phyloP scores from a whole-genome alignment of 2,329 filamentous ascomycete species.

The Trichoderma polysporum region DNA sequence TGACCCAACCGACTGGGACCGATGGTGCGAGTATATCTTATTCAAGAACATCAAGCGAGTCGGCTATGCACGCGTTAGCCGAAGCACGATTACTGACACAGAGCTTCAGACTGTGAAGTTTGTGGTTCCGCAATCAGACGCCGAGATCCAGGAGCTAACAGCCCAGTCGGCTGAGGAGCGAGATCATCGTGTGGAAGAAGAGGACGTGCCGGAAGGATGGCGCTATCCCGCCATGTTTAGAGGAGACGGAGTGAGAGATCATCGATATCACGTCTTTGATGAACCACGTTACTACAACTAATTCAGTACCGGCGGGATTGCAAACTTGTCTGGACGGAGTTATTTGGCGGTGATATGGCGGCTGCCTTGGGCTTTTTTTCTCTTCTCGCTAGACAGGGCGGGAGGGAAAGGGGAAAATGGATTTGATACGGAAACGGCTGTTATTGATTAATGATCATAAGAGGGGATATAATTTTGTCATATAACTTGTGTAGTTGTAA shows the following conservation, averaged over 20 bases:
- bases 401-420: neutral
- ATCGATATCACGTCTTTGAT: constrained; percentile 92
- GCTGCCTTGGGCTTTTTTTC: constrained; percentile 2
- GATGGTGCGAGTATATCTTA: constrained; percentile 98
- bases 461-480: constrained; percentile 2
- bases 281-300: constrained; percentile 73
- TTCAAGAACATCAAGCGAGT: constrained; percentile 85
- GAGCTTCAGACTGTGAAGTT: constrained; percentile 98
- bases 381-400: neutral
- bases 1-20: constrained; percentile 87
- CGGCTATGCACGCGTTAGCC: constrained; percentile 85
- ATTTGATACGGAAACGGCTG: constrained; percentile 13
- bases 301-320: constrained; percentile 14
- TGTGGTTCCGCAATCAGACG: constrained; percentile 67
- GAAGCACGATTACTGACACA: constrained; percentile 92
- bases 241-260: constrained; percentile 82
- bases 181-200: constrained; percentile 61
- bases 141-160: constrained; percentile 49
- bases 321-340: constrained; percentile 18
- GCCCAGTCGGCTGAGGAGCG: constrained; percentile 53
- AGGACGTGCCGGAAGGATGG: constrained; percentile 71
- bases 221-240: constrained; percentile 83
- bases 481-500: constrained; percentile 13
- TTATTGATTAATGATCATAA: constrained; percentile 9
- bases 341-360: constrained; percentile 13